Conservation (phyloP, 129 eudicot genomes). For the carrot (Daucus carota) region DNA sequence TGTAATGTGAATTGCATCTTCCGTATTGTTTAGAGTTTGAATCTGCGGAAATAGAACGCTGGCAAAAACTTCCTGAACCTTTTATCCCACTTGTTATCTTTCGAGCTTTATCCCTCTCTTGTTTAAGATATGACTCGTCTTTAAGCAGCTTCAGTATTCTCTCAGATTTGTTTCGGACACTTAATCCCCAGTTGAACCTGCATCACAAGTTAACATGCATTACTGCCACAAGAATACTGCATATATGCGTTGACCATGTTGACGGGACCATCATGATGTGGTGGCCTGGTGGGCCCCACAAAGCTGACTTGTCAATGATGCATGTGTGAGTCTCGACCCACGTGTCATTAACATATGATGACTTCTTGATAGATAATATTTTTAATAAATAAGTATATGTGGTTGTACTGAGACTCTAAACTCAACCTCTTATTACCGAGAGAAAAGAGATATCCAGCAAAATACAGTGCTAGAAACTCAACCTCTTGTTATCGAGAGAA, state of each 20-base stretch:
- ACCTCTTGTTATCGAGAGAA: background rate
- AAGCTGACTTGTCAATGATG: too few relatives aligned
- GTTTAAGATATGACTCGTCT: constrained; percentile 42
- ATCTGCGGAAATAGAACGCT: constrained; percentile 14
- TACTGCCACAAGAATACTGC: background rate
- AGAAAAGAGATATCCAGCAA: too few relatives aligned
- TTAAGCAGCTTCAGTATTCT: constrained; percentile 41
- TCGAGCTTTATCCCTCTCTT: constrained; percentile 54
- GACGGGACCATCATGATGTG: too few relatives aligned
- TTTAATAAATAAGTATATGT: too few relatives aligned
- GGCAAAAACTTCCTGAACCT: constrained; percentile 63
- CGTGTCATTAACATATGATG: too few relatives aligned
- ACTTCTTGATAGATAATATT: too few relatives aligned
- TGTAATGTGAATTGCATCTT: constrained; percentile 22
- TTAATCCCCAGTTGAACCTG: constrained; percentile 77
- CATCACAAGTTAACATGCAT: constrained; percentile 7
- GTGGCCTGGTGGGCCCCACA: too few relatives aligned
- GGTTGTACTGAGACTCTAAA: background rate
- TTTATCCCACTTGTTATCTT: constrained; percentile 48
- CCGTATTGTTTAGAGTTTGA: constrained; percentile 15
- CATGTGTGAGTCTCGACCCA: too few relatives aligned
- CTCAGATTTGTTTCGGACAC: constrained; percentile 44
- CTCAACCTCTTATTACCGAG: background rate
- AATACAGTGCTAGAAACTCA: too few relatives aligned
- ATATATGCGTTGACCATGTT: too few relatives aligned